Conservation (phyloP, 768 basidiomycete species). For the Boletus tylopilopsis region DNA sequence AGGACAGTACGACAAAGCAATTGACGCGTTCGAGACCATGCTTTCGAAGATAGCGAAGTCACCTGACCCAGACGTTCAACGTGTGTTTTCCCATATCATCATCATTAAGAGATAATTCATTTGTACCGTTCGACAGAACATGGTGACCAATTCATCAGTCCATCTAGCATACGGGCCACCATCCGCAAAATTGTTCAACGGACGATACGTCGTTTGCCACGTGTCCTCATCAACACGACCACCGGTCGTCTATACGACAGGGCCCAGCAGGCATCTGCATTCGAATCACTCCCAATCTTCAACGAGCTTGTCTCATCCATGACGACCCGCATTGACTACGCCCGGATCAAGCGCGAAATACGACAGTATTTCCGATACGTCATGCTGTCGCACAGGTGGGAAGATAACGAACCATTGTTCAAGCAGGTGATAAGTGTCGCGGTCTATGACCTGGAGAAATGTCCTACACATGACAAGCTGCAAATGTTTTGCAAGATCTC, state of each 20-base stretch:
- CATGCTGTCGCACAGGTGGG: slow-evolving; percentile 6
- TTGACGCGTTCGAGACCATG: neutral
- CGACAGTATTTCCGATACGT: neutral
- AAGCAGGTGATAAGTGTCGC: neutral
- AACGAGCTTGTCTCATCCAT: neutral
- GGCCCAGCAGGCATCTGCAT: neutral
- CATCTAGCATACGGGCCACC: neutral
- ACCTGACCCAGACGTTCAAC: neutral
- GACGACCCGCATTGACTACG: neutral
- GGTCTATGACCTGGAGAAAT: neutral
- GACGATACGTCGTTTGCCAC: neutral
- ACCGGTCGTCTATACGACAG: neutral
- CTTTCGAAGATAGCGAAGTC: neutral
- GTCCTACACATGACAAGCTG: too few relatives aligned
- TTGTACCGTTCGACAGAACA: neutral
- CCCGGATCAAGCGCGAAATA: neutral
- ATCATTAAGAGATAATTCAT: neutral
- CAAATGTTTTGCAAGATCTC: neutral
- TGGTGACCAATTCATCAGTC: neutral
- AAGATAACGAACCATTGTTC: slow-evolving; percentile 1
- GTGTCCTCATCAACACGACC: neutral
- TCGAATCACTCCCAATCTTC: neutral
- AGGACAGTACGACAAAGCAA: neutral
- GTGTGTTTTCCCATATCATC: neutral
- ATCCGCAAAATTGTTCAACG: neutral